Evolutionary conservation across 2,329 filamentous ascomycete species (phyloP).

Genomic region (Neofusicoccum parvum): DNA sequence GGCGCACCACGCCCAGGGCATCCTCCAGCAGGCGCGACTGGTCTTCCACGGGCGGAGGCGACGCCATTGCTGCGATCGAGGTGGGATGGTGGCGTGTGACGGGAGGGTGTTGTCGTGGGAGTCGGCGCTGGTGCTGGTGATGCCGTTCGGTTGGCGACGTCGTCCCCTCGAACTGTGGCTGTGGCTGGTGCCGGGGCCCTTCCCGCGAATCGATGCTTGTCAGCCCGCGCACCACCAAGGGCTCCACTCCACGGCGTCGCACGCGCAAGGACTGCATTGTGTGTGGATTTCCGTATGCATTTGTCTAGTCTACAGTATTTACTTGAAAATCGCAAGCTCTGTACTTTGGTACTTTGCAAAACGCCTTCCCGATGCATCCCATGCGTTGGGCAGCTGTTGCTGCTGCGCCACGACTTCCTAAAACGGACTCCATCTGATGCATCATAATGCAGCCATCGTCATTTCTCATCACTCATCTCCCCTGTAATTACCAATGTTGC

Average conservation of each 20-base stretch:
- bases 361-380: conserved; percentile 10
- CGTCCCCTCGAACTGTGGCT: conserved; percentile 15
- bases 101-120: conserved; percentile 19
- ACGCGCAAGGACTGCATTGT: conserved; percentile 1
- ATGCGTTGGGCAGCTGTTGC: neutral
- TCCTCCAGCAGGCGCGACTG: conserved; percentile 92
- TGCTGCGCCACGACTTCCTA: conserved; percentile 11
- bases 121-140: conserved; percentile 15
- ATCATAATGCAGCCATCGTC: neutral
- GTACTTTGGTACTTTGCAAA: neutral
- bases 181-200: conserved; percentile 11
- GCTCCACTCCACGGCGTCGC: neutral
- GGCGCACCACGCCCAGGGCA: conserved; percentile 92
- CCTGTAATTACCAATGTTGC: neutral
- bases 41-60: conserved; percentile 54
- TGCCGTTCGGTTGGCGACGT: conserved; percentile 21
- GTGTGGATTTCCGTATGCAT: neutral
- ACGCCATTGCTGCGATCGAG: conserved; percentile 54
- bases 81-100: conserved; percentile 44
- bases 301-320: neutral
- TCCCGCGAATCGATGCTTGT: neutral
- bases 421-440: neutral
- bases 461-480: neutral
- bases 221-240: conserved; percentile 2
- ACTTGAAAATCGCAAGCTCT: neutral